These are phyloP conservation scores for Geotrichum candidum DNA, from an alignment of 1,139 yeast genomes.

Conservation along the genomic window DNA sequence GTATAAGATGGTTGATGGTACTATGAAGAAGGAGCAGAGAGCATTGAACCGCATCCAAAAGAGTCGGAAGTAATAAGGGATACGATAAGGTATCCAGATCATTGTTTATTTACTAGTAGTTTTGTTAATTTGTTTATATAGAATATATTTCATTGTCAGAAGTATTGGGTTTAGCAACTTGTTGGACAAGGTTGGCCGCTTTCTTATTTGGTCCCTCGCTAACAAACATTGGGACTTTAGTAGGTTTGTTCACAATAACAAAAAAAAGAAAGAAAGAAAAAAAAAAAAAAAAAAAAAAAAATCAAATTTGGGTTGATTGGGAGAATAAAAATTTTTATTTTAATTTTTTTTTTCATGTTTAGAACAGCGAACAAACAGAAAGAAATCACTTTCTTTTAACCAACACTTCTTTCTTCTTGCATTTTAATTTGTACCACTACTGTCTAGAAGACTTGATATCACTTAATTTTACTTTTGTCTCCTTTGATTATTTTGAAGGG, in stretches of 20 bases:
- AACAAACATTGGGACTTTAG: not conserved
- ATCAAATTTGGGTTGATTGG: not conserved
- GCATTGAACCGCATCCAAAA: constrained; percentile 87
- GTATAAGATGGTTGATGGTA: constrained; percentile 99
- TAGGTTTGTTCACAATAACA: not conserved
- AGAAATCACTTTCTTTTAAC: not conserved
- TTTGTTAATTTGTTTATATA: constrained; percentile 3
- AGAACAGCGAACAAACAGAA: not conserved
- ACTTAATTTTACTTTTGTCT: not conserved
- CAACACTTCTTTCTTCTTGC: not conserved
- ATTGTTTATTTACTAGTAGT: constrained; percentile 1
- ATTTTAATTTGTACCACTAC: not conserved
- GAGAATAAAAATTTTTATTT: not conserved
- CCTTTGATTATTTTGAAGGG: not conserved
- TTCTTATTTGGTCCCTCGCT: not conserved
- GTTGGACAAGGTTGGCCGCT: not conserved
- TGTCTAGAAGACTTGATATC: not conserved
- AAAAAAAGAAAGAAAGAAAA: not conserved
- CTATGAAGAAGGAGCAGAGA: constrained; percentile 92
- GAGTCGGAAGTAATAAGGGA: constrained; percentile 46
- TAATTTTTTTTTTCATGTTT: not conserved
- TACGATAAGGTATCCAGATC: not conserved
- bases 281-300: no score
- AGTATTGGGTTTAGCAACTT: not conserved
- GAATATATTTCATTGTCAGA: not conserved